phyloP scores from a whole-genome alignment of 148 eudicot species.

The Rheum nobile region DNA sequence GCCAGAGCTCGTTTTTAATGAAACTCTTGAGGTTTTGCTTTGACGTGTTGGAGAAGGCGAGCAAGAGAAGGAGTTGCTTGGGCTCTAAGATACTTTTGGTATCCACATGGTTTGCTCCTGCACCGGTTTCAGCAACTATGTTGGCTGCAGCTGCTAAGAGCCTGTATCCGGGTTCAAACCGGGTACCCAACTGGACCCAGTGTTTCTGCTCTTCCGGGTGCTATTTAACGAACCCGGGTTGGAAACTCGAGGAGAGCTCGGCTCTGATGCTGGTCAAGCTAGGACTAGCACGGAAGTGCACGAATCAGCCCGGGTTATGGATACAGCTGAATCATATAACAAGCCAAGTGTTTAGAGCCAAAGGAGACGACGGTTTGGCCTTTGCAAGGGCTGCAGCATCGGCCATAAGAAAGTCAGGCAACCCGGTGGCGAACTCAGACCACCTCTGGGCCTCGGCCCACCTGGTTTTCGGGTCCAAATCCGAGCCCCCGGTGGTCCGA shows the following conservation, averaged over 20 bases:
- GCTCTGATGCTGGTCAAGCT: conserved; percentile 57
- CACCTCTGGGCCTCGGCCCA: conserved; percentile 88
- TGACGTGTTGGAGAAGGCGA: conserved; percentile 49
- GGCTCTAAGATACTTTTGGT: conserved; percentile 65
- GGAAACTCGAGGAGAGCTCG: conserved; percentile 61
- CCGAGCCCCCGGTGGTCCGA: conserved; percentile 62
- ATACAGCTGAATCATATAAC: conserved; percentile 60
- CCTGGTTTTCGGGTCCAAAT: conserved; percentile 78
- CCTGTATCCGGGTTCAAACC: conserved; percentile 28
- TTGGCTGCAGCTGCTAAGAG: conserved; percentile 63
- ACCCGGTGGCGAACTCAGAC: conserved; percentile 36
- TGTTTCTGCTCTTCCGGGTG: conserved; percentile 44
- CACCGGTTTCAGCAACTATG: conserved; percentile 53
- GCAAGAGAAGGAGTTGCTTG: conserved; percentile 31
- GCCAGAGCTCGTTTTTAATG: conserved; percentile 30
- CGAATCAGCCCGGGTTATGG: conserved; percentile 42
- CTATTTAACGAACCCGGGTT: conserved; percentile 29
- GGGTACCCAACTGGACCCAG: conserved; percentile 48
- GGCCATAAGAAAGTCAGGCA: conserved; percentile 49
- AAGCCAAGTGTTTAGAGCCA: conserved; percentile 33
- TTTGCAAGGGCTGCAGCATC: conserved; percentile 53
- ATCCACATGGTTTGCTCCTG: conserved; percentile 78
- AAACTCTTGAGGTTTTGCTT: conserved; percentile 49
- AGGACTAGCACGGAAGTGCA: conserved; percentile 56
- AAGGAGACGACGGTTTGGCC: conserved; percentile 22